These are phyloP conservation scores for Arthroderma sp. DNA, from an alignment of 2,329 filamentous ascomycete genomes.

Conservation along the genomic window DNA sequence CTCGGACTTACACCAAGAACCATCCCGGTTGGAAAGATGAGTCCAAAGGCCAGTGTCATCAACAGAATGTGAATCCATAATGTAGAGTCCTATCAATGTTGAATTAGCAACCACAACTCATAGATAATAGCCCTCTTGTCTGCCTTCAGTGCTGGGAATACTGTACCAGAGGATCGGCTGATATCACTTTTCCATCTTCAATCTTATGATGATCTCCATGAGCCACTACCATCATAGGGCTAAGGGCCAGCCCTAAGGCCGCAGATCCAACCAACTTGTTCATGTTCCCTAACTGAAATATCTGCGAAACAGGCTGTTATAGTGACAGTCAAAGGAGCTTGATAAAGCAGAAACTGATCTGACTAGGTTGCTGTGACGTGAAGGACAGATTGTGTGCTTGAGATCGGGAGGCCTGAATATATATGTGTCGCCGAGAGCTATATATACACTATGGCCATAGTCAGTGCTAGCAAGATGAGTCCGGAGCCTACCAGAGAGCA, in stretches of 20 bases:
- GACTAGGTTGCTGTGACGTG: background rate
- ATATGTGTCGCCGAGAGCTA: constrained; percentile 2
- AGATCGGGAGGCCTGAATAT: background rate
- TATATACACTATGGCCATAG: background rate
- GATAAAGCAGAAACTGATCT: background rate
- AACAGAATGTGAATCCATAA: constrained; percentile 91
- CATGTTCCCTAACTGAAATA: background rate
- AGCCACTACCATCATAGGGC: background rate
- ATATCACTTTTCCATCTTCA: constrained; percentile 47
- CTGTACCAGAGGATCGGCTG: constrained; percentile 16
- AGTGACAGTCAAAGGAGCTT: background rate
- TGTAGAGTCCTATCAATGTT: constrained; percentile 50
- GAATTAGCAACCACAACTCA: background rate
- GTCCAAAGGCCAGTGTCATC: constrained; percentile 75
- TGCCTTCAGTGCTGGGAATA: constrained; percentile 51
- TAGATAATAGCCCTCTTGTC: background rate
- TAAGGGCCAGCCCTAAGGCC: background rate
- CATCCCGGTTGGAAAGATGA: constrained; percentile 92
- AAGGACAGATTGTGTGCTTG: background rate
- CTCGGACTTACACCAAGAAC: constrained; percentile 62
- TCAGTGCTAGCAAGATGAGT: background rate
- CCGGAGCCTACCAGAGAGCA: background rate
- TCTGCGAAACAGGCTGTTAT: background rate
- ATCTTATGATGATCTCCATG: constrained; percentile 49
- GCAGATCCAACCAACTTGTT: background rate